Evolutionary conservation across 1,284 basidiomycete species (phyloP).

Genomic region (Microbotryum violaceum): DNA sequence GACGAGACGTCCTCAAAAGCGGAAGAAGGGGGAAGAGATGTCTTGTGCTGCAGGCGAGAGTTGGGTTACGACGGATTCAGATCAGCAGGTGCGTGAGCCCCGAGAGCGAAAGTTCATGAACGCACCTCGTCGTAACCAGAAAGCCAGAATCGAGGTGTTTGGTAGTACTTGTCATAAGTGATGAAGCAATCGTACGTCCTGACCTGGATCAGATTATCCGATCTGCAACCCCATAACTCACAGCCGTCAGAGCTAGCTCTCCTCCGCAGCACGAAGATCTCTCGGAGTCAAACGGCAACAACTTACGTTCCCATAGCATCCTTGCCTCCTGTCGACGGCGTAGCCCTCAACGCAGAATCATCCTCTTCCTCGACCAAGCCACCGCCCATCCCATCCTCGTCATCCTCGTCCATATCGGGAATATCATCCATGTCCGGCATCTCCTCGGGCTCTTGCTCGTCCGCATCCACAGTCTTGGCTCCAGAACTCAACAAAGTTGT

Average conservation of each 20-base stretch:
- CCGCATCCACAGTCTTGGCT: neutral
- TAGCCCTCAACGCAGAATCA: slow-evolving; percentile 59
- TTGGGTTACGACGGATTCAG: slow-evolving; percentile 7
- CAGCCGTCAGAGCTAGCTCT: too few species aligned
- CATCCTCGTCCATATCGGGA: slow-evolving; percentile 77
- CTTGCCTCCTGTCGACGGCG: neutral
- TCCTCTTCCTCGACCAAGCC: slow-evolving; percentile 64
- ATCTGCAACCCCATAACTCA: slow-evolving; percentile 2
- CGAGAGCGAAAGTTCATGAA: slow-evolving; percentile 36
- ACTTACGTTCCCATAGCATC: neutral
- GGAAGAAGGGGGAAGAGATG: slow-evolving; percentile 73
- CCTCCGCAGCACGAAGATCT: too few species aligned
- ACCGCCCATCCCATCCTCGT: slow-evolving; percentile 45
- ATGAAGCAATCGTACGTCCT: slow-evolving; percentile 99
- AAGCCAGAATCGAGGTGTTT: slow-evolving; percentile 90
- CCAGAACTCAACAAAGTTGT: neutral
- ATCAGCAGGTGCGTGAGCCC: slow-evolving; percentile 28
- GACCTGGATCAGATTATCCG: slow-evolving; percentile 79
- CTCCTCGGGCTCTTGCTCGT: slow-evolving; percentile 34
- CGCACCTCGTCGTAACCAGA: slow-evolving; percentile 87
- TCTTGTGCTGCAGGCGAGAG: slow-evolving; percentile 58
- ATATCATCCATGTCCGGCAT: slow-evolving; percentile 74
- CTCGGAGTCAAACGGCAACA: too few species aligned
- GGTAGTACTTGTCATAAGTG: slow-evolving; percentile 98
- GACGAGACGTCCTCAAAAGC: slow-evolving; percentile 97